Percentiles rank a stretch among this genome's conserved stretches.
These are phyloP conservation scores for Tolypocladium endophyticum DNA, from an alignment of 2,329 filamentous ascomycete genomes.

Conservation along the genomic window DNA sequence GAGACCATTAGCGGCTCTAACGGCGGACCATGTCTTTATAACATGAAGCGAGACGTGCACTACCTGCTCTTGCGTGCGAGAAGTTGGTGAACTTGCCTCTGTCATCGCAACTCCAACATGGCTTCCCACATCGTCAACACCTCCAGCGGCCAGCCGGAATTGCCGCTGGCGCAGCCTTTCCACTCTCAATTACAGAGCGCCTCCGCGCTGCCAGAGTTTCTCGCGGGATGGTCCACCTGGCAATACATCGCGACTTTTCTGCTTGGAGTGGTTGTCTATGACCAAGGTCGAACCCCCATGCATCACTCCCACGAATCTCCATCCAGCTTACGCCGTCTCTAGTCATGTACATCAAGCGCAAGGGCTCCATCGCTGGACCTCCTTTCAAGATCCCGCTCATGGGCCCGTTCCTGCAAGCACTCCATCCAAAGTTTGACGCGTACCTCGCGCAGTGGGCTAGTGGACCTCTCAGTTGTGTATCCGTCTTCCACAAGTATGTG, in stretches of 20 bases:
- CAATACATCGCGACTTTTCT: conserved; percentile 21
- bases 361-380: conserved; percentile 53
- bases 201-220: background rate
- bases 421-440: conserved; percentile 61
- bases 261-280: conserved; percentile 23
- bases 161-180: background rate
- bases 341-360: conserved; percentile 52
- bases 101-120: background rate
- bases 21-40: background rate
- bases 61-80: background rate
- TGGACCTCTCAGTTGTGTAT: conserved; percentile 70
- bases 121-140: background rate
- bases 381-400: conserved; percentile 57
- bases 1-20: background rate
- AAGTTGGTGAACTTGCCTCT: background rate
- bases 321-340: background rate
- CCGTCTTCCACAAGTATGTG: conserved; percentile 70
- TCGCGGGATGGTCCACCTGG: conserved; percentile 14
- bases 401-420: conserved; percentile 65
- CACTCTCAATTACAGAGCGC: background rate
- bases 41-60: background rate
- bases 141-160: background rate
- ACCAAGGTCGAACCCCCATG: conserved; percentile 21
- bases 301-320: background rate
- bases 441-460: conserved; percentile 72